These are phyloP conservation scores for Saururus chinensis DNA, from an alignment of 164 flowering plant genomes.

Conservation along the genomic window DNA sequence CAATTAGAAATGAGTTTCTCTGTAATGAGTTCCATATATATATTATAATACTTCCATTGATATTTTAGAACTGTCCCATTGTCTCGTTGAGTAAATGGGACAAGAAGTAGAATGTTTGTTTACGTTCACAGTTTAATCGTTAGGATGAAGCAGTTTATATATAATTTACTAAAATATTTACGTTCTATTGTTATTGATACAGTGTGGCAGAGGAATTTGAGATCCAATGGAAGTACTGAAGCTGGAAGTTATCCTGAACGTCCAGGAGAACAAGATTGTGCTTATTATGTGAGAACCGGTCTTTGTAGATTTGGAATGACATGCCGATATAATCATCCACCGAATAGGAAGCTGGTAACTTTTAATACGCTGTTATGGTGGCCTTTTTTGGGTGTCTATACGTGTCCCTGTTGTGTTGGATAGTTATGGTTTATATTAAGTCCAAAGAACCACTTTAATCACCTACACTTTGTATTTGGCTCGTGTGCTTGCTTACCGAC, in stretches of 20 bases:
- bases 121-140: too few relatives aligned
- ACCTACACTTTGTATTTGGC: too few relatives aligned
- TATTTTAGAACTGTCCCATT: neutral
- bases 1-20: neutral
- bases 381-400: too few relatives aligned
- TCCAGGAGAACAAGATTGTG: slow-evolving; percentile 87
- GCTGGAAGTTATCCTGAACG: slow-evolving; percentile 81
- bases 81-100: neutral
- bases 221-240: slow-evolving; percentile 63
- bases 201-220: slow-evolving; percentile 75
- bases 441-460: too few relatives aligned
- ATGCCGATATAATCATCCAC: slow-evolving; percentile 94
- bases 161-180: neutral
- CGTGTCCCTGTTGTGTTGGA: too few relatives aligned
- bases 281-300: slow-evolving; percentile 89
- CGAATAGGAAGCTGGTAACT: slow-evolving; percentile 74
- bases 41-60: neutral
- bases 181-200: slow-evolving; percentile 32
- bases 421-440: too few relatives aligned
- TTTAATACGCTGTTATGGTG: neutral
- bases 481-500: too few relatives aligned
- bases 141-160: too few relatives aligned
- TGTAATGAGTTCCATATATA: neutral
- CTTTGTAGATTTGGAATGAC: slow-evolving; percentile 84
- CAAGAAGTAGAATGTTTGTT: neutral